Evolutionary conservation across 768 basidiomycete genomes (phyloP).

Genomic region (Russula vinacea): DNA sequence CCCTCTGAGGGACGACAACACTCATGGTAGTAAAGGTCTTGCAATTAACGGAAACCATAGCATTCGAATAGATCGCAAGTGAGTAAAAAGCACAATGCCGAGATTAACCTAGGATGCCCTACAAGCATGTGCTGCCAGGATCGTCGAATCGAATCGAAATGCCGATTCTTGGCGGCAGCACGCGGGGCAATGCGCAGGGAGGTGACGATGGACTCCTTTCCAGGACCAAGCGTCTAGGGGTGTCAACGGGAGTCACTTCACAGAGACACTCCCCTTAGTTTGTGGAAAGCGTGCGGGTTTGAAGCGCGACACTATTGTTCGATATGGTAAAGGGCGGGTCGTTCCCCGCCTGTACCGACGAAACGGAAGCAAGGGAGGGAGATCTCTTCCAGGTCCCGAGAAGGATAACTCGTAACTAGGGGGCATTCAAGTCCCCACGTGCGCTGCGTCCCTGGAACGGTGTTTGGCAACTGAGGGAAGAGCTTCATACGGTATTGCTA

Average conservation of each 20-base stretch:
- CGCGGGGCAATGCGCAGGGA: not conserved
- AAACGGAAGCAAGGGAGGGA: not conserved
- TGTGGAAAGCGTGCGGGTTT: not conserved
- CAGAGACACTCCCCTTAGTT: not conserved
- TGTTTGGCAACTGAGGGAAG: not conserved
- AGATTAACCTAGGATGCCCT: not conserved
- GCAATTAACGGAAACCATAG: not conserved
- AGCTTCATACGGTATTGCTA: not conserved
- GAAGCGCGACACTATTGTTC: not conserved
- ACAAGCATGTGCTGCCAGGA: not conserved
- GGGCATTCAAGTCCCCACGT: not conserved
- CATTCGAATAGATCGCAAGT: not conserved
- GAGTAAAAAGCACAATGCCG: not conserved
- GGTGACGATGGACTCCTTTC: not conserved
- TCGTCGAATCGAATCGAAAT: not conserved
- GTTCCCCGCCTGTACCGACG: too few species aligned
- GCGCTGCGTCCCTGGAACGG: not conserved
- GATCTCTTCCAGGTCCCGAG: not conserved
- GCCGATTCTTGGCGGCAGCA: not conserved
- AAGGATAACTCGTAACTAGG: not conserved
- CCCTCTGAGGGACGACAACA: not conserved
- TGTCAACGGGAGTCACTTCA: not conserved
- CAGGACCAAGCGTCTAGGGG: not conserved
- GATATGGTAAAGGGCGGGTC: too few species aligned
- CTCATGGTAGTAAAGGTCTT: not conserved